phyloP scores from a whole-genome alignment of 1,284 basidiomycete species.

The Sparassis latifolia region DNA sequence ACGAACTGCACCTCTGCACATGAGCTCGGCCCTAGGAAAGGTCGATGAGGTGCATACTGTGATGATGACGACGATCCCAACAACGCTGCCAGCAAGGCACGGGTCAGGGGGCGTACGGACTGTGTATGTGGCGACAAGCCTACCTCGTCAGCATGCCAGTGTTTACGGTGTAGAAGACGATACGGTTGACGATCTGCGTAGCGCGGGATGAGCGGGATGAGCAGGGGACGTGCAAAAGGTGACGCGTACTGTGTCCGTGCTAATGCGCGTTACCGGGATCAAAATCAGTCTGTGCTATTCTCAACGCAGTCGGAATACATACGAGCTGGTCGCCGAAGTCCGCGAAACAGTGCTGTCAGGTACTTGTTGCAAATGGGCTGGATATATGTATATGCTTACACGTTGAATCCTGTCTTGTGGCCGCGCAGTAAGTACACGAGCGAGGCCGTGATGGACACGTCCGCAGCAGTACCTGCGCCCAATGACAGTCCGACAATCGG shows the following conservation, averaged over 20 bases:
- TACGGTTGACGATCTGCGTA: slow-evolving; percentile 11
- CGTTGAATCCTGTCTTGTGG: slow-evolving; percentile 11
- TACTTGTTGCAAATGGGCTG: too few species aligned
- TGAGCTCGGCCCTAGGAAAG: background rate
- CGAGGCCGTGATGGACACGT: slow-evolving; percentile 10
- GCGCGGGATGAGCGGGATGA: too few species aligned
- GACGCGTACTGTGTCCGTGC: slow-evolving; percentile 7
- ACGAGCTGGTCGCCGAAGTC: too few species aligned
- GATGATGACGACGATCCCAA: slow-evolving; percentile 12
- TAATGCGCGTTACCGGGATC: too few species aligned
- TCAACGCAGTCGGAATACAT: too few species aligned
- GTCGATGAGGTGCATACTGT: slow-evolving; percentile 3
- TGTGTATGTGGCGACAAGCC: too few species aligned
- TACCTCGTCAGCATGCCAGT: slow-evolving; percentile 12
- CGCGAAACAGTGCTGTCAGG: too few species aligned
- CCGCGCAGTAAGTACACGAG: slow-evolving; percentile 8
- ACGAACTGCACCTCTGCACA: slow-evolving; percentile 6
- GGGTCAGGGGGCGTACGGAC: too few species aligned
- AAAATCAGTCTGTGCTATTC: too few species aligned
- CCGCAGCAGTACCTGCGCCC: slow-evolving; percentile 10
- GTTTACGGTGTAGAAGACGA: slow-evolving; percentile 14
- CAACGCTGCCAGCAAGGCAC: too few species aligned
- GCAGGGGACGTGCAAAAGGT: too few species aligned
- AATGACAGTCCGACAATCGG: slow-evolving; percentile 5
- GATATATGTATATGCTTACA: too few species aligned